Conservation (phyloP, 2,329 filamentous ascomycete species). For the Xylaria sp. region DNA sequence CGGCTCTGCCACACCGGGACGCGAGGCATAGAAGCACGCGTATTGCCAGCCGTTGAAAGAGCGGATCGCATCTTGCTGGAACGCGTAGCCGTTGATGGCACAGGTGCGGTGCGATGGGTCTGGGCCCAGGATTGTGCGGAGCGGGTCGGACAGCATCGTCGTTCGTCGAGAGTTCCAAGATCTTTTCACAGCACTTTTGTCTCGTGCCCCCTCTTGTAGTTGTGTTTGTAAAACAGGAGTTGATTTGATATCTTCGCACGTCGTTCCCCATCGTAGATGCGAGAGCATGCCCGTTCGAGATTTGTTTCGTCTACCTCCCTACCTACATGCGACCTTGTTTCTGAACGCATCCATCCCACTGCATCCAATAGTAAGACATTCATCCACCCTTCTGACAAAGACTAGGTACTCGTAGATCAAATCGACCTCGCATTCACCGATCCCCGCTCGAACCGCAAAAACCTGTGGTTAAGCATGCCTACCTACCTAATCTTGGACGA, state of each 20-base stretch:
- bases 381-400: too few relatives aligned
- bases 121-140: slow-evolving; percentile 31
- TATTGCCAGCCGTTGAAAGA: slow-evolving; percentile 46
- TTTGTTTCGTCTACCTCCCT: too few relatives aligned
- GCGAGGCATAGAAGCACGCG: slow-evolving; percentile 39
- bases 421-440: too few relatives aligned
- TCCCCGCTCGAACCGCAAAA: too few relatives aligned
- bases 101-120: slow-evolving; percentile 35
- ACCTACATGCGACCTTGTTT: too few relatives aligned
- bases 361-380: too few relatives aligned
- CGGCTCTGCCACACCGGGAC: slow-evolving; percentile 28
- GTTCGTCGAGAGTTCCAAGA: not conserved
- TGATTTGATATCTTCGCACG: too few relatives aligned
- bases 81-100: slow-evolving; percentile 43
- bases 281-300: too few relatives aligned
- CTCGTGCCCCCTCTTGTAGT: not conserved
- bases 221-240: not conserved
- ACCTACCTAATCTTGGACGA: not conserved
- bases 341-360: too few relatives aligned
- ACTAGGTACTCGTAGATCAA: too few relatives aligned
- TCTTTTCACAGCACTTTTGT: not conserved
- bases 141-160: slow-evolving; percentile 30
- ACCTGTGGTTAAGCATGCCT: not conserved
- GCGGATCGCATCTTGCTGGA: slow-evolving; percentile 45
- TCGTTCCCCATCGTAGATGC: too few relatives aligned